Conservation (phyloP, 768 basidiomycete genomes). For the Trametes meyenii region DNA sequence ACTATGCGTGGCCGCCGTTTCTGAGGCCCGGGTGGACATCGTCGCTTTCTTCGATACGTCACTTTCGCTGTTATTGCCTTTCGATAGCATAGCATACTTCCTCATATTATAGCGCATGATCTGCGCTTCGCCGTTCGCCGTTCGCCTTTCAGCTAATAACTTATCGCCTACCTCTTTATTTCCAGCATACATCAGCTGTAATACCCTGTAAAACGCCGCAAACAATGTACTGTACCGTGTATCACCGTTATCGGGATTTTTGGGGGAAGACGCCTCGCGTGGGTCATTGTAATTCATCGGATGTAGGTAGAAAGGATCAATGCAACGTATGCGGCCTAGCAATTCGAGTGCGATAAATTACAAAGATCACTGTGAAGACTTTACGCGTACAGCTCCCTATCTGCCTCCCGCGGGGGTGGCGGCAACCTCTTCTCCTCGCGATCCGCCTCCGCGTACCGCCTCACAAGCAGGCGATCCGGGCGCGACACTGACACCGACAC, state of each 20-base stretch:
- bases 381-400: conserved; percentile 17
- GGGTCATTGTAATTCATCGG: not conserved
- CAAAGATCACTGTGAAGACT: not conserved
- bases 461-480: conserved; percentile 27
- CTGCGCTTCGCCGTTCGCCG: not conserved
- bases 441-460: conserved; percentile 15
- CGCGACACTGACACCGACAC: conserved; percentile 1
- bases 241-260: too few relatives aligned
- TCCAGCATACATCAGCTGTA: not conserved
- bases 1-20: not conserved
- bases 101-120: conserved; percentile 1
- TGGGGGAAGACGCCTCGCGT: too few relatives aligned
- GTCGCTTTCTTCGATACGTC: not conserved
- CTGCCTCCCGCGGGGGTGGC: not conserved
- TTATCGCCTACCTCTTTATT: conserved; percentile 2
- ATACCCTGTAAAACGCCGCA: not conserved
- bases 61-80: not conserved
- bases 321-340: not conserved
- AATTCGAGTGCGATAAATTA: not conserved
- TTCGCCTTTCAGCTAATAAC: not conserved
- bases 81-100: not conserved
- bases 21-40: not conserved
- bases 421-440: conserved; percentile 10
- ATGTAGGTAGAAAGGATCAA: too few relatives aligned
- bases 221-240: not conserved